These are phyloP conservation scores for Clohesyomyces aquaticus DNA, from an alignment of 495 filamentous ascomycete species.

Conservation along the genomic window DNA sequence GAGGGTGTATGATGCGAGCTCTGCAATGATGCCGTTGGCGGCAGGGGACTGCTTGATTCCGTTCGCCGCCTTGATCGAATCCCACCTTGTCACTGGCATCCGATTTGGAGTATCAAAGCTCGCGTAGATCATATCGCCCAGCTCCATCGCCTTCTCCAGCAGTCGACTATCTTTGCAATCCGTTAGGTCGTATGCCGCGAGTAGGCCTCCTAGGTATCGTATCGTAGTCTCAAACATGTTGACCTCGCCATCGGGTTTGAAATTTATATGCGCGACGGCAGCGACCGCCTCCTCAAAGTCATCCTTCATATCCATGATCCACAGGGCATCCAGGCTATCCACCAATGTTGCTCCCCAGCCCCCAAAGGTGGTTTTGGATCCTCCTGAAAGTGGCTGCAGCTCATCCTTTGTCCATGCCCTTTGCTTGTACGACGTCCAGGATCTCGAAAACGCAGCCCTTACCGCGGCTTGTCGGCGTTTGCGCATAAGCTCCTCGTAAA, in stretches of 20 bases:
- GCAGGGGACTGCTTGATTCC: conserved; percentile 51
- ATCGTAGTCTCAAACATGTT: conserved; percentile 52
- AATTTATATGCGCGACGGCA: conserved; percentile 47
- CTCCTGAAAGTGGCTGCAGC: conserved; percentile 66
- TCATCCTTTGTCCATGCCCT: conserved; percentile 84
- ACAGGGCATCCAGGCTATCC: conserved; percentile 46
- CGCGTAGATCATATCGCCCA: conserved; percentile 48
- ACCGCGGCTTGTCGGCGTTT: conserved; percentile 56
- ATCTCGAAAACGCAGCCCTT: conserved; percentile 66
- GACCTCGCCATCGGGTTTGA: conserved; percentile 30
- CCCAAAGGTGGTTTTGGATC: conserved; percentile 49
- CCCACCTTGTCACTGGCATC: conserved; percentile 57
- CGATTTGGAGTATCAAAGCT: conserved; percentile 50
- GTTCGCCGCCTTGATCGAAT: conserved; percentile 47
- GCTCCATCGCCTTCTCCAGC: conserved; percentile 46
- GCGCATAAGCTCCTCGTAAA: conserved; percentile 17
- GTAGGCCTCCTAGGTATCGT: conserved; percentile 46
- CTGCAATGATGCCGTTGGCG: conserved; percentile 49
- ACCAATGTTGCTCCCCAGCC: conserved; percentile 49
- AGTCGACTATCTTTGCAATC: conserved; percentile 41
- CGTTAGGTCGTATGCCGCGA: conserved; percentile 47
- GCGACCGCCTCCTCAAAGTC: conserved; percentile 45
- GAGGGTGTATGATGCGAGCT: conserved; percentile 47
- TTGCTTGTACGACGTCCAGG: conserved; percentile 76
- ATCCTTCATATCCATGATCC: conserved; percentile 47